Conservation (phyloP, 2,329 filamentous ascomycete species). For the Pseudogymnoascus sp. region DNA sequence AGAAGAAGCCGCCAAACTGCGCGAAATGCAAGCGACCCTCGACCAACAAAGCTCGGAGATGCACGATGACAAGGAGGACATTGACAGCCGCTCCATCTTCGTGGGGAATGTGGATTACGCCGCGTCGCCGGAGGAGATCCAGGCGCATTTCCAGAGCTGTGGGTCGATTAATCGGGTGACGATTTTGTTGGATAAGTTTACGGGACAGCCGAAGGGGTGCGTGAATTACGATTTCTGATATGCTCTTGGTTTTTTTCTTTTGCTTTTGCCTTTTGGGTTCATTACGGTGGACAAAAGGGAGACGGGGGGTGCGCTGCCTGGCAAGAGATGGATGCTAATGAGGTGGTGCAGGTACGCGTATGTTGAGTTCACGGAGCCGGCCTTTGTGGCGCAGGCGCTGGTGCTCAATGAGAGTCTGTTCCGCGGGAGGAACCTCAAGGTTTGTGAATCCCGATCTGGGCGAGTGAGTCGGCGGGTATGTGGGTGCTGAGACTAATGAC, state of each 20-base stretch:
- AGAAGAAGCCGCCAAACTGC: conserved; percentile 75
- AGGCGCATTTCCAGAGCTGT: conserved; percentile 95
- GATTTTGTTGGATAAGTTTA: conserved; percentile 96
- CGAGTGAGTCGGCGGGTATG: background rate
- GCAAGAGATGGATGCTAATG: conserved; percentile 45
- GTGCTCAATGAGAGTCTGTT: conserved; percentile 96
- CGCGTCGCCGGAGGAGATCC: conserved; percentile 93
- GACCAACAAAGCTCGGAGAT: conserved; percentile 78
- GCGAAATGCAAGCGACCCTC: conserved; percentile 77
- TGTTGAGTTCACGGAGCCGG: conserved; percentile 94
- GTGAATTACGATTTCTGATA: conserved; percentile 18
- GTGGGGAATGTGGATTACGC: conserved; percentile 98
- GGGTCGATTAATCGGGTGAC: conserved; percentile 97
- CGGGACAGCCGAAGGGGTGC: conserved; percentile 96
- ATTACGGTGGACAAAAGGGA: background rate
- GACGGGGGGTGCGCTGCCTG: conserved; percentile 41
- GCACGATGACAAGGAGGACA: conserved; percentile 87
- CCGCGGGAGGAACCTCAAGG: conserved; percentile 91
- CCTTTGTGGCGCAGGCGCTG: conserved; percentile 82
- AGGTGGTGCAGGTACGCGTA: conserved; percentile 73
- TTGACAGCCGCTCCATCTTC: conserved; percentile 92
- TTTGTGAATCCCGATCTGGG: conserved; percentile 30
- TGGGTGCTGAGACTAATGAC: background rate
- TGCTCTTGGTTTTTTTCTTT: background rate
- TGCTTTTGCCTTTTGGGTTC: background rate